Base-by-base conservation (phyloP, 2,329 filamentous ascomycete species). In the Colletotrichum lini region DNA sequence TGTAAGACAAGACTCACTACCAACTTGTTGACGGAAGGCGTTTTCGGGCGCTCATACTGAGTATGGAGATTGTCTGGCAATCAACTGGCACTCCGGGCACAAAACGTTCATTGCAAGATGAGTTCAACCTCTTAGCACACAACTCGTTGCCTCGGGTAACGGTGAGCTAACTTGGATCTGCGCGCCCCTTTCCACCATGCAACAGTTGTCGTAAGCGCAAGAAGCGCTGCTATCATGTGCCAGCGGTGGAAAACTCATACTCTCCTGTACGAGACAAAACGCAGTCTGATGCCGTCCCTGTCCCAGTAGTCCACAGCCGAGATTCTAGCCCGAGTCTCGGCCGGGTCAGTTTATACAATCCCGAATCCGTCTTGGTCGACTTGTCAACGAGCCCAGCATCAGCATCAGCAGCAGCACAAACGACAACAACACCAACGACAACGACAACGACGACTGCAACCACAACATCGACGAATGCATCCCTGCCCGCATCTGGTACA, bases 271-370 rank as follows among this genome's bases (percentile, higher is more conserved):
- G 16, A 26, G 42, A 26, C n/a, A 9, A 38, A 5, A 49, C 21
- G 6, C 1, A 18, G 16, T n/a, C 38, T 6, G 58, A 70, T n/a
- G 15, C 47, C n/a, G 13, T 21, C 23, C 44, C 47, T 13, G 9
- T 18, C n/a, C 40, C 65, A 1, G 26, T 60, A 8, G 23, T 52
- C 12, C 49, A n/a, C 13, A 71, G 50, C 6, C 66, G 72, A 0
- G 65, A 73, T 4, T 59, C 62, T 0, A 75, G 72, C 35, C 67
- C 62, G 3, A 65, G 56, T 40, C 70, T 65, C 3, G 70, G 66
- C 26, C 65, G 72, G 13, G 67, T 73, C 30, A 74, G 72, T 57
- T 65, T 67, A 18, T 75, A 75, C 59, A 75, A 75, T 21, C 74
- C 74, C 6, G 72, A 75, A 44, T 72, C 72, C 7, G 72, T 75